Evolutionary conservation across 2,329 filamentous ascomycete genomes (phyloP).

Genomic region (Nannizziopsis barbatae): DNA sequence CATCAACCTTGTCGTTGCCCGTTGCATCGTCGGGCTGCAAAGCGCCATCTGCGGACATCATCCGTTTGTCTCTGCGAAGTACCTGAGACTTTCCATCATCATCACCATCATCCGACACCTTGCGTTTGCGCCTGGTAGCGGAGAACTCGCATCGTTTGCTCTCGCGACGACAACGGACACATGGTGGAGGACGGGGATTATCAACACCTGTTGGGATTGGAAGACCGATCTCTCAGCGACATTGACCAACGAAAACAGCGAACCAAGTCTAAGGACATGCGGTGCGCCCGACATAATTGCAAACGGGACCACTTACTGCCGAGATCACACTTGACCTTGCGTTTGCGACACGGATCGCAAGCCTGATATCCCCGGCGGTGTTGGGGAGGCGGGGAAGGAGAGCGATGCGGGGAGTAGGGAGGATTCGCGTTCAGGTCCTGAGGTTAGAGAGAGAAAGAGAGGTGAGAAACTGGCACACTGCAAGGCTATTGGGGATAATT

Average conservation of each 20-base stretch:
- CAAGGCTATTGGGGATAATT: neutral
- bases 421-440: constrained; percentile 20
- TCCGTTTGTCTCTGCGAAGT: constrained; percentile 40
- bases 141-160: constrained; percentile 97
- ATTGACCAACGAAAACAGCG: neutral
- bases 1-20: constrained; percentile 12
- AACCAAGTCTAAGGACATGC: neutral
- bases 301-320: constrained; percentile 30
- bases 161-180: constrained; percentile 84
- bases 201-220: constrained; percentile 50
- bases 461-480: constrained; percentile 4
- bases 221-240: neutral
- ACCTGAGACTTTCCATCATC: constrained; percentile 36
- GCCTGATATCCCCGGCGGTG: constrained; percentile 41
- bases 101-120: constrained; percentile 47
- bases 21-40: constrained; percentile 11
- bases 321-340: constrained; percentile 41
- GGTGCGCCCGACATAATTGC: neutral
- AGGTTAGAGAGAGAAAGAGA: constrained; percentile 9
- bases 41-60: constrained; percentile 37
- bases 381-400: constrained; percentile 27
- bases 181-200: constrained; percentile 86
- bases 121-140: constrained; percentile 83
- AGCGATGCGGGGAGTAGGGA: constrained; percentile 23
- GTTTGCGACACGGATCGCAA: constrained; percentile 40